These are phyloP conservation scores for Adenanthera pavonina DNA, from an alignment of 306 rosid species.

Conservation along the genomic window DNA sequence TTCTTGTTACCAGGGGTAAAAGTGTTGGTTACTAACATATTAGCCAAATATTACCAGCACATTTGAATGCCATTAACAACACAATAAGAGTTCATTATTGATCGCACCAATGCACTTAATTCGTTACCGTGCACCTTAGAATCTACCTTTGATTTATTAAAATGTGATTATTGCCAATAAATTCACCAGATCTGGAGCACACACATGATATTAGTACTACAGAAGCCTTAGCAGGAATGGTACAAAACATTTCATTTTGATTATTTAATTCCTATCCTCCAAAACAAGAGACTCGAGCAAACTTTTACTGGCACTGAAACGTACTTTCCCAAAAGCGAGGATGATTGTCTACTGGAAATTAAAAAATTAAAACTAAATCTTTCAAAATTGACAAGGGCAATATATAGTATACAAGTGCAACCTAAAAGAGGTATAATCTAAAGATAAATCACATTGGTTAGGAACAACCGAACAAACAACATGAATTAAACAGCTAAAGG, in stretches of 20 bases:
- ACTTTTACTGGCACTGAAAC: conserved; percentile 8
- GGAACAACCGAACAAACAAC: not conserved
- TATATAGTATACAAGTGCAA: not conserved
- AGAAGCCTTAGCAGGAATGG: not conserved
- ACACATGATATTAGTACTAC: not conserved
- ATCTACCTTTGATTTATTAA: not conserved
- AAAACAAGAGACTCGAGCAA: not conserved
- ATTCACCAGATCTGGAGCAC: not conserved
- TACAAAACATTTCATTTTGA: conserved; percentile 9
- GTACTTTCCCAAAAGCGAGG: conserved; percentile 1
- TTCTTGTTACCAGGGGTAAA: not conserved
- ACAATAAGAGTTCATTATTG: not conserved
- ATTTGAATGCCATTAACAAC: not conserved
- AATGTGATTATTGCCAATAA: not conserved
- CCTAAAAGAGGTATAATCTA: not conserved
- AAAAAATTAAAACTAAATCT: not conserved
- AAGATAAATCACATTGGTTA: conserved; percentile 5
- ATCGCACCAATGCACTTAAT: not conserved
- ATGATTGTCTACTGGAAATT: not conserved
- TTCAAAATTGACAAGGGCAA: not conserved
- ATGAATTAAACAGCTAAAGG: not conserved
- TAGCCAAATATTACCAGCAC: not conserved
- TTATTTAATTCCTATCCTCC: conserved; percentile 19
- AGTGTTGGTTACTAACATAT: not conserved
- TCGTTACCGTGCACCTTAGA: not conserved